Conservation (phyloP, 1,284 basidiomycete species). For the Ganoderma multipileum region DNA sequence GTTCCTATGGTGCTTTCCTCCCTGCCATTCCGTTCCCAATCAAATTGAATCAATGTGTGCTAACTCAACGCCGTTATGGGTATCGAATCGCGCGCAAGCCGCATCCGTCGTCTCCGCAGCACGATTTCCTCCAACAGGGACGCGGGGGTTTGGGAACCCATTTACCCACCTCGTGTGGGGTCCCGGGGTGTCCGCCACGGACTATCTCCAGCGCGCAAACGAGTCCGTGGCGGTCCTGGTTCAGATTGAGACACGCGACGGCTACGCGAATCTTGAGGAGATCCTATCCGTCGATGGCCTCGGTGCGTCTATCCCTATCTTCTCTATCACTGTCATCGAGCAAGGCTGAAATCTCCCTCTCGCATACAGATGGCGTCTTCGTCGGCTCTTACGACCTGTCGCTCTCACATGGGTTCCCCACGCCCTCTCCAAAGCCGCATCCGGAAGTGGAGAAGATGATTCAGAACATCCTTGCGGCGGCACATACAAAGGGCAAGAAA, state of each 20-base stretch:
- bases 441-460: slow-evolving; percentile 69
- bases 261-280: slow-evolving; percentile 62
- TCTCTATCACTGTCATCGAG: background rate
- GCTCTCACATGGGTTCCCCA: slow-evolving; percentile 60
- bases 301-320: slow-evolving; percentile 45
- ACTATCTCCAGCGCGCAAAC: slow-evolving; percentile 66
- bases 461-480: slow-evolving; percentile 57
- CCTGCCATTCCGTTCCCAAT: too few species aligned
- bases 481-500: slow-evolving; percentile 69
- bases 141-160: slow-evolving; percentile 67
- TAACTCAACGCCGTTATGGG: background rate
- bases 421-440: slow-evolving; percentile 69
- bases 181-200: slow-evolving; percentile 43
- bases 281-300: slow-evolving; percentile 71
- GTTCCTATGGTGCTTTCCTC: slow-evolving; percentile 62
- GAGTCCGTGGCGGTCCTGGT: slow-evolving; percentile 65
- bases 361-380: slow-evolving; percentile 56
- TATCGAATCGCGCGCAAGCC: slow-evolving; percentile 55
- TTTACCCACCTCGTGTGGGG: slow-evolving; percentile 66
- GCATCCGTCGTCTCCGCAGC: slow-evolving; percentile 59
- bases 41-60: background rate
- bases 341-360: background rate
- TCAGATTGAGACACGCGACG: slow-evolving; percentile 72
- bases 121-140: slow-evolving; percentile 62
- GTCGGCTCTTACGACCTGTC: slow-evolving; percentile 77